Percentiles rank a stretch among this genome's conserved stretches.
These are phyloP conservation scores for Nasturtium officinale DNA, from an alignment of 345 rosid genomes.

Conservation along the genomic window DNA sequence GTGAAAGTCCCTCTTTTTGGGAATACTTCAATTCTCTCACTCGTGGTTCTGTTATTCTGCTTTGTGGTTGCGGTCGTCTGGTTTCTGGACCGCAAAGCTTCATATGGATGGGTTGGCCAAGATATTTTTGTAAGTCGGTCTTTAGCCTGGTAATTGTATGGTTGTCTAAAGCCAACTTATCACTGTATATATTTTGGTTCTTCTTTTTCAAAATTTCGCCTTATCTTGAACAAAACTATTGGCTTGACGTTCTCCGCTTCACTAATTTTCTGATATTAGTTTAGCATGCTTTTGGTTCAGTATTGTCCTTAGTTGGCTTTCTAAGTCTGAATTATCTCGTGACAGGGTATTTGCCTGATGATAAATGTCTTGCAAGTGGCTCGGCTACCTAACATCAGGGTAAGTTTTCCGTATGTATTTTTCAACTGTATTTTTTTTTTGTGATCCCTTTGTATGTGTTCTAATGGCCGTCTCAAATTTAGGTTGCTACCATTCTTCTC, in stretches of 20 bases:
- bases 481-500: constrained; percentile 97
- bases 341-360: constrained; percentile 97
- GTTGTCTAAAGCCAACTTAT: constrained; percentile 6
- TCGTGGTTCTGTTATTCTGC: constrained; percentile 61
- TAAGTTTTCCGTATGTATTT: constrained; percentile 29
- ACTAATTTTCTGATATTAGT: not conserved
- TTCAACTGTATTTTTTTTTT: constrained; percentile 1
- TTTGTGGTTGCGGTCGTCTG: constrained; percentile 67
- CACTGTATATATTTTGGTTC: not conserved
- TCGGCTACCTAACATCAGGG: constrained; percentile 95
- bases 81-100: constrained; percentile 63
- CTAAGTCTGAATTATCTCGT: constrained; percentile 22
- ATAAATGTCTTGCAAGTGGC: constrained; percentile 94
- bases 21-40: constrained; percentile 66
- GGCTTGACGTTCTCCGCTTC: not conserved
- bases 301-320: constrained; percentile 28
- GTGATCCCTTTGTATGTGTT: constrained; percentile 9
- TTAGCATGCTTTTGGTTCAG: not conserved
- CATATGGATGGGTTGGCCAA: constrained; percentile 93
- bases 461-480: constrained; percentile 45
- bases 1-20: constrained; percentile 71
- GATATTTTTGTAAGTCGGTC: constrained; percentile 80
- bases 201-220: not conserved
- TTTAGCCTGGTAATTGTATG: not conserved
- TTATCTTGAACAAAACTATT: not conserved